These are phyloP conservation scores for Candolleomyces aberdarensis DNA, from an alignment of 768 basidiomycete species.

Conservation along the genomic window DNA sequence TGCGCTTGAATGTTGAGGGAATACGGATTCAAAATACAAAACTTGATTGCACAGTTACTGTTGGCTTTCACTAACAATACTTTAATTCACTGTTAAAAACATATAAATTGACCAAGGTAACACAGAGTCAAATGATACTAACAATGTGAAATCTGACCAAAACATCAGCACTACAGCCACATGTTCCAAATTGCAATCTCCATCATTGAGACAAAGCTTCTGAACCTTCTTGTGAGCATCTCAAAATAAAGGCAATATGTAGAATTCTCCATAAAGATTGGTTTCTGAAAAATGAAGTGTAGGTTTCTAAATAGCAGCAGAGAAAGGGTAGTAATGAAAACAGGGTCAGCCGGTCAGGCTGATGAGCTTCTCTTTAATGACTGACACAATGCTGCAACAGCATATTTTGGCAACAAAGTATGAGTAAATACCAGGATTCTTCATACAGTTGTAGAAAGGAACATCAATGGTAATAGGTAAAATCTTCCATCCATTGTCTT, in stretches of 20 bases:
- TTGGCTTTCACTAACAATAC: constrained; percentile 11
- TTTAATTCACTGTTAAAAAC: constrained; percentile 18
- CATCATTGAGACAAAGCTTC: neutral
- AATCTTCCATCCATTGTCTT: neutral
- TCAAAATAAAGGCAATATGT: constrained; percentile 7
- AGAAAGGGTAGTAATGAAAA: neutral
- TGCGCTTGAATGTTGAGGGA: neutral
- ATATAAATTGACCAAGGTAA: constrained; percentile 17
- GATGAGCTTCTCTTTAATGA: neutral
- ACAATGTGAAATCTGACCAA: constrained; percentile 19
- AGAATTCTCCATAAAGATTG: constrained; percentile 15
- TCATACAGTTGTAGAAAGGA: neutral
- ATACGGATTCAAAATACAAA: constrained; percentile 12
- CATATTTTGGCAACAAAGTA: neutral
- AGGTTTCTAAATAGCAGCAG: neutral
- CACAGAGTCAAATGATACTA: constrained; percentile 13
- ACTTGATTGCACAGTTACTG: constrained; percentile 13
- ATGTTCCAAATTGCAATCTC: constrained; percentile 11
- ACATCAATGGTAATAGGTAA: neutral
- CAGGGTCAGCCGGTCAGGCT: neutral
- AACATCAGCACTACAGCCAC: constrained; percentile 24
- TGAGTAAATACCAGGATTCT: neutral
- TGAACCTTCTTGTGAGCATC: constrained; percentile 12
- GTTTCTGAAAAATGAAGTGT: constrained; percentile 3
- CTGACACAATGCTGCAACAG: neutral